Base-by-base conservation (phyloP, 2,329 filamentous ascomycete species). In the Penicillium sp. region DNA sequence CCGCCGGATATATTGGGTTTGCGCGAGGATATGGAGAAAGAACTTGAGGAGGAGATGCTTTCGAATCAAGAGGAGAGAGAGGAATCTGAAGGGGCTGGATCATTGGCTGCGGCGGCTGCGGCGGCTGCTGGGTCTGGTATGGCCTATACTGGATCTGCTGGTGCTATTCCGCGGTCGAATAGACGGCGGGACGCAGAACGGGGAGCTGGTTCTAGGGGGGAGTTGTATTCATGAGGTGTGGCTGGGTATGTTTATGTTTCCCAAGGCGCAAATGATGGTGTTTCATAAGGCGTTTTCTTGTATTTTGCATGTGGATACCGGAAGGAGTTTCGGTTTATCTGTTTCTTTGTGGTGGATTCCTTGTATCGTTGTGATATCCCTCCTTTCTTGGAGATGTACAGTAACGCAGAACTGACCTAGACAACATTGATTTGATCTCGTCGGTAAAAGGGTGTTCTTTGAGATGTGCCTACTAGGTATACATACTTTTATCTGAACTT, bases 1-100 rank as follows among this genome's bases (percentile, higher is more conserved):
- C 89, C 89, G 9, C 86, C 88, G 0, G 88, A 92, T 63, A 77
- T 93, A 6, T 77, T 80, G 14, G 82, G 77, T 0, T 56, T 77
- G 49, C 67, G 75, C 27, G 75, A 77, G 41, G 75, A 77, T 16
- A 67, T 74, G 7, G 75, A 77, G 57, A 67, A 69, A 42, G 74
- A 76, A 51, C 65, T 75, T 30, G 70, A 71, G 52, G 74, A 77
- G 53, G 68, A 75, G 49, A 68, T 62, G 29, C 63, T 68, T 27
- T 37, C 62, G 47, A 53, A 62, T 46, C 70, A 73, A 28, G 71
- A 73, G 46, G 67, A 68, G 42, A 59, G 48, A 11, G 72, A 75
- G 43, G 73, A 75, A 22, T 60, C 60, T 3, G 64, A 68, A 25
- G 68, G 64, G 22, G 64, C 65, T 29, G 60, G 63, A 3, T 57